A percentile compares a stretch with the other conserved stretches of the same genome.
These are phyloP conservation scores for Saccharomyces paradoxus DNA, from an alignment of 805 yeast genomes.

Conservation along the genomic window DNA sequence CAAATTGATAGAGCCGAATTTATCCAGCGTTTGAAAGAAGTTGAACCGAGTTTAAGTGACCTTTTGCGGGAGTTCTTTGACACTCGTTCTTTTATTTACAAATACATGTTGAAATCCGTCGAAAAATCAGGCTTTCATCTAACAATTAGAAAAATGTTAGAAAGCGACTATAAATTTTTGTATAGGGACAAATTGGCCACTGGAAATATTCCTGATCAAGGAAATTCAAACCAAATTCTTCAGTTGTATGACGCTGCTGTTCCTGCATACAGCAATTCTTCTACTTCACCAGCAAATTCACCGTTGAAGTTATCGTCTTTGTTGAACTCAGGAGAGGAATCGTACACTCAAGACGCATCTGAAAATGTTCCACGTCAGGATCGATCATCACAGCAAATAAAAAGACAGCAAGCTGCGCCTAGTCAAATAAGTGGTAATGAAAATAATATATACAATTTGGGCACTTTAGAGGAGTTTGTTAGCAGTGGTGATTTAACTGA, in stretches of 20 bases:
- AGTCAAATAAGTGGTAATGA: not conserved
- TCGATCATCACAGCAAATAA: not conserved
- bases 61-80: not conserved
- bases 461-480: conserved; percentile 18
- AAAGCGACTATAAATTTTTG: conserved; percentile 3
- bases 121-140: conserved; percentile 12
- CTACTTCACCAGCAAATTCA: not conserved
- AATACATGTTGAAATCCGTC: conserved; percentile 9
- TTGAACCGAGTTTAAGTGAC: not conserved
- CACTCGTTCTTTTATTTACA: conserved; percentile 6
- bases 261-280: not conserved
- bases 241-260: not conserved
- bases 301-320: conserved; percentile 2
- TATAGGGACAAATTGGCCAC: not conserved
- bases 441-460: conserved; percentile 7
- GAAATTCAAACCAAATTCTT: not conserved
- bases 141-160: conserved; percentile 8
- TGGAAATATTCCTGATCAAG: not conserved
- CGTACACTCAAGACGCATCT: not conserved
- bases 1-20: not conserved
- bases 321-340: not conserved
- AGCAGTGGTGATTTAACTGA: conserved; percentile 14
- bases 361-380: not conserved
- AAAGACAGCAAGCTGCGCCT: not conserved
- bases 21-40: not conserved